Evolutionary conservation across 2,329 filamentous ascomycete species (phyloP), one percentile per base, ranked within the genome.

Genomic region (Ascochyta rabiei): DNA sequence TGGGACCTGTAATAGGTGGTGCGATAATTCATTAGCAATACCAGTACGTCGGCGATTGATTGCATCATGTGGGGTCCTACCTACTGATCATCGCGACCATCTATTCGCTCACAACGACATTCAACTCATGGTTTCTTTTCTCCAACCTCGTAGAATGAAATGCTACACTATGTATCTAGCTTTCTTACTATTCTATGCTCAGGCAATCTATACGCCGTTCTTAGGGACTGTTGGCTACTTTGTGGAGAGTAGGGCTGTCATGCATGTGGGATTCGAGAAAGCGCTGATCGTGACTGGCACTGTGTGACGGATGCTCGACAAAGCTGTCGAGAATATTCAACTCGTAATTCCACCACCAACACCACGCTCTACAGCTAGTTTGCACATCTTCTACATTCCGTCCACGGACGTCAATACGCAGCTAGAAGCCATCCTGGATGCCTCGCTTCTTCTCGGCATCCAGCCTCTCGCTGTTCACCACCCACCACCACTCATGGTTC

Each of bases 401-500:
- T 21, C 7, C 6, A 31, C 46, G 28, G 46, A 42, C 38, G 42
- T 28, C 28, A 16, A 12, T 2, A 31, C 12, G 24, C 9, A 8
- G 1, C 10, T 31, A 84, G 64, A 83, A 85, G 6, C 79, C 80
- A 70, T 85, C 83, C 4, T 77, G 66, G 49, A 84, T 77, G 2
- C 80, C 79, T 30, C 61, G 65, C 37, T 68, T 70, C 71, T 76
- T 79, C 68, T 87, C 84, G 41, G 73, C 70, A 38, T 66, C 69
- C 48, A 79, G 55, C 60, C 84, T 76, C 66, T 82, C 80, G 8
- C 71, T 70, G 61, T 84, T 83, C 33, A 79, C 67, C 35, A 75
- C 73, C 77, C 81, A 82, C 84, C 84, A 87, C 84, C 84, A 86
- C 53, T 75, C 73, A 72, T 84, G 77, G 31, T 77, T 79, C 59